A percentile compares a stretch with the other conserved stretches of the same genome.
phyloP scores from a whole-genome alignment of 2,329 filamentous ascomycete genomes.

The Xylogone sp. region DNA sequence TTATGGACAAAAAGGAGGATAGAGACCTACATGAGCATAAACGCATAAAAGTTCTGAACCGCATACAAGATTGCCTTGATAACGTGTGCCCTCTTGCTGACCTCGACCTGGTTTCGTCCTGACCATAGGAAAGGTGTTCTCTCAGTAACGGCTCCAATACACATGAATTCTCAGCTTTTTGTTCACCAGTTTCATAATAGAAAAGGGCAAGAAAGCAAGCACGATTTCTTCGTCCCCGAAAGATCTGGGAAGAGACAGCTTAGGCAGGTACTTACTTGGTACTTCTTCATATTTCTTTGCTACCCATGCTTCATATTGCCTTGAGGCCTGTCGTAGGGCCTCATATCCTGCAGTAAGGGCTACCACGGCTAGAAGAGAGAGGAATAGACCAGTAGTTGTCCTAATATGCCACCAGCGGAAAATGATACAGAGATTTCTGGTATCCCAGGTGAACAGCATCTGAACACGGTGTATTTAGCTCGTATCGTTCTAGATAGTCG shows the following conservation, averaged over 20 bases:
- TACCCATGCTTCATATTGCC: constrained; percentile 65
- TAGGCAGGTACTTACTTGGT: constrained; percentile 24
- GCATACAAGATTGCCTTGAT: constrained; percentile 83
- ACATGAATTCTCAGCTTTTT: constrained; percentile 22
- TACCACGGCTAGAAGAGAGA: constrained; percentile 80
- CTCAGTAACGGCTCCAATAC: constrained; percentile 47
- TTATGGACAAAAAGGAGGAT: too few species aligned
- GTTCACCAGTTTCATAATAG: background rate
- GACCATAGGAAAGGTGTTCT: constrained; percentile 59
- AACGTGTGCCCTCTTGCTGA: constrained; percentile 67
- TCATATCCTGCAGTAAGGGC: constrained; percentile 91
- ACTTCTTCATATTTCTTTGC: constrained; percentile 16
- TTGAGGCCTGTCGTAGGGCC: constrained; percentile 71
- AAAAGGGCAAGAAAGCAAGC: background rate
- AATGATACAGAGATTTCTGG: constrained; percentile 90
- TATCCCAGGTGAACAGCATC: constrained; percentile 99
- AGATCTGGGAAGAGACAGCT: constrained; percentile 2
- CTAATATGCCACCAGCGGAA: constrained; percentile 88
- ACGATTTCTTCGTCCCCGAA: background rate
- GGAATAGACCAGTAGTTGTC: constrained; percentile 67
- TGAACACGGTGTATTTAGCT: constrained; percentile 32
- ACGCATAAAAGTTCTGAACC: constrained; percentile 95
- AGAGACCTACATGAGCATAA: constrained; percentile 92
- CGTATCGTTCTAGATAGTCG: background rate
- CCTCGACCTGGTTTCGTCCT: constrained; percentile 66